These are phyloP conservation scores for Trichosporon sp. DNA, from an alignment of 1,284 basidiomycete species.

Conservation along the genomic window DNA sequence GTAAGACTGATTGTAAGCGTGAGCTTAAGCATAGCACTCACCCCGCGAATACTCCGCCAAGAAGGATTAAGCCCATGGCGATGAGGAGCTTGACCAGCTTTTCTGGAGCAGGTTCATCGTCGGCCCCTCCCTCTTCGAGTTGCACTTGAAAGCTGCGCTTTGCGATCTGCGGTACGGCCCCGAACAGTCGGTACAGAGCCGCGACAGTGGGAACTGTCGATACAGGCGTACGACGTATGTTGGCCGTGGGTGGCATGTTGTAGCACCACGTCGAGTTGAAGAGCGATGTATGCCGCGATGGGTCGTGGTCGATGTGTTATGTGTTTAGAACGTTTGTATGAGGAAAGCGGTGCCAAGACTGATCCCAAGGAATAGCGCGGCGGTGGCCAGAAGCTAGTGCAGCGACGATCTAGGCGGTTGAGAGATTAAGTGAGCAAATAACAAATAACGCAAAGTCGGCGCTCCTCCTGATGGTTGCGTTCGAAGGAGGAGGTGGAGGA, in stretches of 20 bases:
- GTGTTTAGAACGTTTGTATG: not conserved
- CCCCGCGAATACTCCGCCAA: constrained; percentile 83
- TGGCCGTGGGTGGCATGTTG: not conserved
- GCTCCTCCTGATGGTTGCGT: not conserved
- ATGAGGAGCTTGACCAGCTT: constrained; percentile 65
- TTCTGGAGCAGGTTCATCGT: constrained; percentile 38
- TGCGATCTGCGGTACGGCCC: constrained; percentile 22
- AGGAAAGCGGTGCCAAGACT: not conserved
- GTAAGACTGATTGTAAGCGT: constrained; percentile 55
- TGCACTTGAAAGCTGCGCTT: constrained; percentile 6
- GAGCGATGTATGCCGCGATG: not conserved
- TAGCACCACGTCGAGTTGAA: not conserved
- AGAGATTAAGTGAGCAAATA: not conserved
- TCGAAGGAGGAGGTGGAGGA: not conserved
- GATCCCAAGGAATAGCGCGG: not conserved
- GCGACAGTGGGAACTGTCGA: constrained; percentile 30
- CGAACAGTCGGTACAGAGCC: constrained; percentile 36
- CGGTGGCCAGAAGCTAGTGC: not conserved
- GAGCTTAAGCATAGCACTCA: constrained; percentile 43
- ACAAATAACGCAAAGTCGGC: not conserved
- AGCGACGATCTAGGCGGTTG: not conserved
- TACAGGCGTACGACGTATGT: not conserved
- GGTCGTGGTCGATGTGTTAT: not conserved
- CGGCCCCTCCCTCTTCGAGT: constrained; percentile 18
- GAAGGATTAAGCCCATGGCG: constrained; percentile 62